Evolutionary conservation across 1,284 basidiomycete genomes (phyloP).

Genomic region (Ceratobasidium sp.): DNA sequence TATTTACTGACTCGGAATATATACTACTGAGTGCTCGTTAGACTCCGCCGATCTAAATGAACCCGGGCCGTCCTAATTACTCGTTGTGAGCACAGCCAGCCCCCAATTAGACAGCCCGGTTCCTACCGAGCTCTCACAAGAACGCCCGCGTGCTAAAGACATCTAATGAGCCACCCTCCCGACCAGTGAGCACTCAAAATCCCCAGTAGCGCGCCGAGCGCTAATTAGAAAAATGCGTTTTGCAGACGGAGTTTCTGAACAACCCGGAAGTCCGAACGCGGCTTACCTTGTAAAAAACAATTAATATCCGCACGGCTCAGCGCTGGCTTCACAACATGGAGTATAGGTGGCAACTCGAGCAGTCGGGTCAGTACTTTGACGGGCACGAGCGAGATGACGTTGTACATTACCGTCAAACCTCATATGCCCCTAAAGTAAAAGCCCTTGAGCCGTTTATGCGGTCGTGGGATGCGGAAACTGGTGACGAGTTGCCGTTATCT

Average conservation of each 20-base stretch:
- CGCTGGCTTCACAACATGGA: neutral
- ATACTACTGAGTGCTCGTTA: no score
- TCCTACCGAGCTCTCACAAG: neutral
- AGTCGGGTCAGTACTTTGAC: slow-evolving; percentile 14
- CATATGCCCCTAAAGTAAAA: neutral
- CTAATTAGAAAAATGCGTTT: neutral
- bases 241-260: no score
- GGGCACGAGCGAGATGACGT: slow-evolving; percentile 25
- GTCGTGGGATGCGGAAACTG: no score
- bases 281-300: no score
- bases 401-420: neutral
- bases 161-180: no score
- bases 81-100: no score
- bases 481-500: no score
- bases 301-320: neutral
- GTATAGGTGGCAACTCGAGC: neutral
- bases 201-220: neutral
- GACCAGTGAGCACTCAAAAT: neutral
- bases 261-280: no score
- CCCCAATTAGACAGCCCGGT: no score
- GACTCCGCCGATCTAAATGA: no score
- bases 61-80: no score
- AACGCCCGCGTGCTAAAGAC: neutral
- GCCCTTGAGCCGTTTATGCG: neutral
- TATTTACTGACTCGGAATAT: no score